Base-by-base conservation (phyloP, 108 stramenopile species). In the Nannochloropsis salina region DNA sequence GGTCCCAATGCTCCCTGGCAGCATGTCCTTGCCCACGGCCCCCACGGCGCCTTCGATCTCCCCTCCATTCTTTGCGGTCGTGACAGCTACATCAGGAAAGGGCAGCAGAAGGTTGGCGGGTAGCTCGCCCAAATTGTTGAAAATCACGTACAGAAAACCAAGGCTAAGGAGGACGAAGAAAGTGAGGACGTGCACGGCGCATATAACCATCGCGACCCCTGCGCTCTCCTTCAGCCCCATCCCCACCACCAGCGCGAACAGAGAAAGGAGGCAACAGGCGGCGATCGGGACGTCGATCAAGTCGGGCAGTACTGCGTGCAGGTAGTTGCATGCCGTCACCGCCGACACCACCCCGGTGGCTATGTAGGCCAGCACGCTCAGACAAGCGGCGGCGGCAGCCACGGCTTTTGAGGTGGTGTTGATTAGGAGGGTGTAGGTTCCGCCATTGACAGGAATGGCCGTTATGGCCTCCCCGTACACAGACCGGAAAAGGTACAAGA, bases 391-490 rank as follows among this genome's bases (percentile, higher is more conserved):
- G 22, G 90, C 81, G 31, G 86, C 88, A 18, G 92, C 92, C 31
- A 90, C 82, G 82, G 88, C 86, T 84, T 93, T 93, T 18, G 87
- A 90, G 42, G 92, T 91, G 82, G 89, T 90, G 74, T 93, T 90
- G 20, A 93, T 51, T 42, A 93, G 84, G 44, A 93, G 86, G 86
- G 92, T 94, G 87, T 94, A 94, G 44, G 92, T 91, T 41, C 94
- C 94, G n/a, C 94, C 94, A 85, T 94, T 94, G 44, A 92, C 86
- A 22, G 93, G 93, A 51, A 94, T 82, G 20, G 94, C 94, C 80
- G 90, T 92, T 61, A 93, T 93, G 18, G 93, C 92, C 85, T 94
- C 94, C 42, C 90, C 90, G 87, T 94, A 94, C 42, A 94, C 91
- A 12, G 83, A 86, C 81, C 41, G 22, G 31, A 41, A 93, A 79